Percentiles rank a stretch among this genome's conserved stretches.
phyloP scores from a whole-genome alignment of 768 basidiomycete species.

The Psilocybe cubensis region DNA sequence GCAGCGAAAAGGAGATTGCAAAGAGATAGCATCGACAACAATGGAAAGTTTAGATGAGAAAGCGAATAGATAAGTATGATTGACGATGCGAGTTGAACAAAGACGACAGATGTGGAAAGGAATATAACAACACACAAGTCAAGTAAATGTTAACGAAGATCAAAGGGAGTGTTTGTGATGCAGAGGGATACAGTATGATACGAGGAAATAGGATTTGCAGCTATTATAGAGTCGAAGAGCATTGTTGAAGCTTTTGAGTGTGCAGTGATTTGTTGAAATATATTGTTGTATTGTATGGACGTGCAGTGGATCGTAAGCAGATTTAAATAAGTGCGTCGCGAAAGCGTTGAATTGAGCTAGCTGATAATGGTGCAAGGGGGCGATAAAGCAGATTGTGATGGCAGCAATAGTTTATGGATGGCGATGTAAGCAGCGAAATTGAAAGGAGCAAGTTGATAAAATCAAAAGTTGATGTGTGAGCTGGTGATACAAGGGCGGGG shows the following conservation, averaged over 20 bases:
- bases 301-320: slow-evolving; percentile 27
- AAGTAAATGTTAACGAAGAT: slow-evolving; percentile 32
- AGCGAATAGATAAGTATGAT: slow-evolving; percentile 21
- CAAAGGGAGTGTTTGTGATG: slow-evolving; percentile 13
- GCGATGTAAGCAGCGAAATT: slow-evolving; percentile 16
- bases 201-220: slow-evolving; percentile 14
- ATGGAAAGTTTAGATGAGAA: slow-evolving; percentile 16
- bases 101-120: slow-evolving; percentile 9
- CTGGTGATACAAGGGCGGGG: slow-evolving; percentile 35
- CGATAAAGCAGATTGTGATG: slow-evolving; percentile 12
- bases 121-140: slow-evolving; percentile 24
- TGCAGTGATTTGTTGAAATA: slow-evolving; percentile 15
- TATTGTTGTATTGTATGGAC: slow-evolving; percentile 17
- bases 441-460: slow-evolving; percentile 4
- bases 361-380: slow-evolving; percentile 16
- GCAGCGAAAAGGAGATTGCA: slow-evolving; percentile 1
- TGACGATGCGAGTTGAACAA: slow-evolving; percentile 14
- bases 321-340: slow-evolving; percentile 24
- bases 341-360: slow-evolving; percentile 20
- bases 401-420: slow-evolving; percentile 15
- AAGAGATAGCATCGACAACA: slow-evolving; percentile 20
- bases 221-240: slow-evolving; percentile 17
- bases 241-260: slow-evolving; percentile 2
- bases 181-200: slow-evolving; percentile 20
- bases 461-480: slow-evolving; percentile 26